Evolutionary conservation across 1,284 basidiomycete species (phyloP), one percentile per base, ranked within the genome.

Genomic region (Somion occarium): DNA sequence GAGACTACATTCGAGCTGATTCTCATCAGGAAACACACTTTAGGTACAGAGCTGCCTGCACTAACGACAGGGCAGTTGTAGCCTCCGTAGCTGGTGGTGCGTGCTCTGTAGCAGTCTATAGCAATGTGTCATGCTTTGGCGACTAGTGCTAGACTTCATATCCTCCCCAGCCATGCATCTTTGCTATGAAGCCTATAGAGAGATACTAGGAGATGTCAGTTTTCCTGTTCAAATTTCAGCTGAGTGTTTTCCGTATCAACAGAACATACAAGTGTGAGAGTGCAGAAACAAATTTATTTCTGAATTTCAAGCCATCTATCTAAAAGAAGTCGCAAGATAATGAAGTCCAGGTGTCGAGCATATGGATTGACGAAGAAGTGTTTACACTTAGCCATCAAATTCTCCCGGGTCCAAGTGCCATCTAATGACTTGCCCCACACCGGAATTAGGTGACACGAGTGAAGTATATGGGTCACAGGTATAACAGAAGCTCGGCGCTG

Each of bases 331-430:
- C 50, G 30, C 7, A 51, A 24, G 15, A 51, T 19, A n/a, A 51
- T 44, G 26, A 51, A 51, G 34, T 51, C 50, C 5, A 38, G 38
- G 24, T 51, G 50, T 19, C 50, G 34, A 24, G 46, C 24, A 22
- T 51, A 55, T 3, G 44, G 44, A 24, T 55, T 55, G 38, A 55
- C 41, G 20, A 41, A 55, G 38, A 55, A 55, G 1, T 19, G 20
- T n/a, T 7, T 11, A 24, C 51, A 49, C 12, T 26, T 20, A 11
- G 50, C 47, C 3, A 50, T 37, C 1, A 53, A 44, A 24, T 53
- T 55, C 25, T 39, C 49, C 18, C 41, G 26, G 12, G 51, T 53
- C 51, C 51, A 53, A 5, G 38, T n/a, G 5, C 5, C 5, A 20
- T 51, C 48, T 3, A 53, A 37, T 9, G 4, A 13, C 5, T 22